A percentile compares a stretch with the other conserved stretches of the same genome.
Evolutionary conservation across 2,329 filamentous ascomycete species (phyloP).

Genomic region (Epichloe baconii): DNA sequence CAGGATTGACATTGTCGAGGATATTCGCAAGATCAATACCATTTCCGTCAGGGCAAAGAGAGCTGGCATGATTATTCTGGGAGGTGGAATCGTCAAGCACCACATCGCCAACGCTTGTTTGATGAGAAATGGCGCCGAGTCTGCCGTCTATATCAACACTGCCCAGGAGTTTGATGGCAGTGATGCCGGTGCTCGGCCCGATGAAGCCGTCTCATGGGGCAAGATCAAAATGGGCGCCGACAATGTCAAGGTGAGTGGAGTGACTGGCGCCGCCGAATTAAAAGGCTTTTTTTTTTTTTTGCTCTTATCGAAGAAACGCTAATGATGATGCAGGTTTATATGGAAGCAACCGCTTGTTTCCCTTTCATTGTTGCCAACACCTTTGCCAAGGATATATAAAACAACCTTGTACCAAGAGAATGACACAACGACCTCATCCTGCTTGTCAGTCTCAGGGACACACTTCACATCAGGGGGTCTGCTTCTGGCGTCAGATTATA

Average conservation of each 20-base stretch:
- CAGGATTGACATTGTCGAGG: slow-evolving; percentile 81
- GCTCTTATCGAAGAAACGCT: neutral
- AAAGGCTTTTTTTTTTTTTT: neutral
- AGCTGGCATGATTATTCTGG: slow-evolving; percentile 89
- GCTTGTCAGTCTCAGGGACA: too few relatives aligned
- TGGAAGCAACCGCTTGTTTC: slow-evolving; percentile 52
- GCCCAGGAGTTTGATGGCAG: slow-evolving; percentile 96
- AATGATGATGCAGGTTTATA: slow-evolving; percentile 36
- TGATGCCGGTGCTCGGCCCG: slow-evolving; percentile 85
- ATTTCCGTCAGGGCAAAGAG: slow-evolving; percentile 77
- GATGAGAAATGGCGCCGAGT: slow-evolving; percentile 96
- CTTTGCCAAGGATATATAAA: slow-evolving; percentile 41
- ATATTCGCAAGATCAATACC: slow-evolving; percentile 87
- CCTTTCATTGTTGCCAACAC: slow-evolving; percentile 55
- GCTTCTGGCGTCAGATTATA: neutral
- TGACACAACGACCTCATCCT: too few relatives aligned
- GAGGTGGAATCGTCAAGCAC: slow-evolving; percentile 92
- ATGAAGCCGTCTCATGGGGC: slow-evolving; percentile 96
- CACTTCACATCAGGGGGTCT: neutral
- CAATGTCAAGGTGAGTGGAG: slow-evolving; percentile 62
- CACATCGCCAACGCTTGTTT: slow-evolving; percentile 96
- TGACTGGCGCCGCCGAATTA: neutral
- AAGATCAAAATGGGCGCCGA: slow-evolving; percentile 89
- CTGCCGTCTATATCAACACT: slow-evolving; percentile 95
- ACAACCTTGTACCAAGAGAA: neutral